A percentile compares a stretch with the other conserved stretches of the same genome.
Conservation (phyloP, 441 rosid species). For the Syzygium syzygioides region DNA sequence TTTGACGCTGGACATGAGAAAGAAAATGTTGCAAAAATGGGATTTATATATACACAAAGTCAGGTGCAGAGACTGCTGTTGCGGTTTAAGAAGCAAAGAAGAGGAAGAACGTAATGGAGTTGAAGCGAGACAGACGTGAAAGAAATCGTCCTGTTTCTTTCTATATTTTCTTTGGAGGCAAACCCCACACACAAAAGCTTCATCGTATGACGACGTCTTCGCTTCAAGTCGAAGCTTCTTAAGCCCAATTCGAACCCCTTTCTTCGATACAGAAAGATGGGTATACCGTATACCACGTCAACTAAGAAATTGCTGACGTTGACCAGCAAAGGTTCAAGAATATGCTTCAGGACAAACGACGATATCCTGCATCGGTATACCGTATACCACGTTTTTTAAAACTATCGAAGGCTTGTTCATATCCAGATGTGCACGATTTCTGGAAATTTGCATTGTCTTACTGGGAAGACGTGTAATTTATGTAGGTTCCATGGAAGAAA, state of each 20-base stretch:
- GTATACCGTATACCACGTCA: neutral
- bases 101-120: slow-evolving; percentile 27
- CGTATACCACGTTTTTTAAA: neutral
- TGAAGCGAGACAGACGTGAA: slow-evolving; percentile 15
- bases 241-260: slow-evolving; percentile 16
- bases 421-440: neutral
- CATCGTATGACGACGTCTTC: slow-evolving; percentile 6
- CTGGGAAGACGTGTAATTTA: neutral
- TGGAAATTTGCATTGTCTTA: rapidly evolving
- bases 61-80: neutral
- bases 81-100: slow-evolving; percentile 22
- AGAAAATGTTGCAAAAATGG: neutral
- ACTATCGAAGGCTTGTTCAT: neutral
- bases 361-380: rapidly evolving
- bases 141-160: slow-evolving; percentile 41
- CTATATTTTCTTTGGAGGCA: slow-evolving; percentile 35
- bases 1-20: neutral
- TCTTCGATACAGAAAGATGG: neutral
- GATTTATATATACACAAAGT: slow-evolving; percentile 15
- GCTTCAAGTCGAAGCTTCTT: slow-evolving; percentile 44
- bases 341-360: neutral
- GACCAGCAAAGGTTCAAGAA: neutral
- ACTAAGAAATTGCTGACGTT: neutral
- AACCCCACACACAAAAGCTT: slow-evolving; percentile 22
- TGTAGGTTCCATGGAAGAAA: neutral